phyloP scores from a whole-genome alignment of 2,329 filamentous ascomycete genomes.

The Lecanicillium sp. region DNA sequence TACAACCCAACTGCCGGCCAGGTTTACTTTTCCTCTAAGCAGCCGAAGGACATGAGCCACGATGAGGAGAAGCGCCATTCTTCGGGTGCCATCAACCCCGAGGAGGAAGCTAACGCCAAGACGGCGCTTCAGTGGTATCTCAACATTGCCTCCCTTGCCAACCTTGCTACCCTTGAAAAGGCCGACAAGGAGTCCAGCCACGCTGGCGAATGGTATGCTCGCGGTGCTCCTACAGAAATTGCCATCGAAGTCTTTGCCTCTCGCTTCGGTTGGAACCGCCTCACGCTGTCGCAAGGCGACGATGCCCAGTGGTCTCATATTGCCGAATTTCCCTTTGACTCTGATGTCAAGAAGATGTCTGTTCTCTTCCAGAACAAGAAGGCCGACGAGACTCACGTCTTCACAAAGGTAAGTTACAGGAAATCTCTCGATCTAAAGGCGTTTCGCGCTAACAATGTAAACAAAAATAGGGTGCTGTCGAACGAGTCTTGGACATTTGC shows the following conservation, averaged over 20 bases:
- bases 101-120: constrained; percentile 29
- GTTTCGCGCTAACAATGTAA: neutral
- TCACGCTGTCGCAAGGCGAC: constrained; percentile 18
- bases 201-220: constrained; percentile 28
- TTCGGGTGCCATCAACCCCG: constrained; percentile 18
- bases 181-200: constrained; percentile 19
- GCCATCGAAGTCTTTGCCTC: constrained; percentile 50
- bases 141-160: constrained; percentile 51
- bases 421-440: too few relatives aligned
- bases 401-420: constrained; percentile 37
- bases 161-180: constrained; percentile 51
- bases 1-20: constrained; percentile 19
- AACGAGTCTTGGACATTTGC: constrained; percentile 56
- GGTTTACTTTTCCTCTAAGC: constrained; percentile 10
- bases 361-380: constrained; percentile 36
- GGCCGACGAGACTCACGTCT: constrained; percentile 30
- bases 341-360: constrained; percentile 51
- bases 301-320: constrained; percentile 28
- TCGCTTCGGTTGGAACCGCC: constrained; percentile 37
- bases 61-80: constrained; percentile 10
- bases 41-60: constrained; percentile 11
- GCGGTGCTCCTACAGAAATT: constrained; percentile 47
- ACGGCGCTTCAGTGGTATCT: constrained; percentile 41
- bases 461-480: constrained; percentile 45
- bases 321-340: constrained; percentile 51